Conservation (phyloP, 1,284 basidiomycete species). For the Marasmius oreades region DNA sequence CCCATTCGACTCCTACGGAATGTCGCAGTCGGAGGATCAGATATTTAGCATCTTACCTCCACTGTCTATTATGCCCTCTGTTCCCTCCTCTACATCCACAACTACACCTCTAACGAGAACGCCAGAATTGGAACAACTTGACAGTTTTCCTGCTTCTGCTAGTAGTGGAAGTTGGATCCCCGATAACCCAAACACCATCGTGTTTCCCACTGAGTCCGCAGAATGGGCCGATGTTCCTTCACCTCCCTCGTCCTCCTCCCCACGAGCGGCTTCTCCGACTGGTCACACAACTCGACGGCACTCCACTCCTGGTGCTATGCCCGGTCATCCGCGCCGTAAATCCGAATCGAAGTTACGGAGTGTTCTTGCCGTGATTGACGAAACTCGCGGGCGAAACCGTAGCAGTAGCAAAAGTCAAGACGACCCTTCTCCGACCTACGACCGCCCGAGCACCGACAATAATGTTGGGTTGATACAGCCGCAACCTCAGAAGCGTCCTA, state of each 20-base stretch:
- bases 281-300: conserved; percentile 39
- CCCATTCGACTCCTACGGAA: conserved; percentile 90
- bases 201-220: conserved; percentile 41
- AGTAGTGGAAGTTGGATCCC: conserved; percentile 16
- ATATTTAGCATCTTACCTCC: conserved; percentile 92
- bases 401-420: conserved; percentile 19
- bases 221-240: conserved; percentile 50
- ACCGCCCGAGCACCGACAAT: not conserved
- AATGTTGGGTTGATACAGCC: conserved; percentile 18
- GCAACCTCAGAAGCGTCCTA: conserved; percentile 18
- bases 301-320: conserved; percentile 39
- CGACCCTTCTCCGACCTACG: conserved; percentile 4
- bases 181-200: conserved; percentile 27
- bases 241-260: conserved; percentile 41
- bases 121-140: conserved; percentile 36
- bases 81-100: conserved; percentile 46
- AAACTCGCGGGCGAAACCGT: conserved; percentile 37
- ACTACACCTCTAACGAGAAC: conserved; percentile 45
- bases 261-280: conserved; percentile 43
- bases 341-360: conserved; percentile 67
- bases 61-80: conserved; percentile 66
- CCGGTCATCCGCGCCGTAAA: conserved; percentile 42
- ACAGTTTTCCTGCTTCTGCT: conserved; percentile 27
- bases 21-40: conserved; percentile 82
- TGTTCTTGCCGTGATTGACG: conserved; percentile 63